Conservation (phyloP, 2,329 filamentous ascomycete genomes). For the Incumbomyces delicatus region DNA sequence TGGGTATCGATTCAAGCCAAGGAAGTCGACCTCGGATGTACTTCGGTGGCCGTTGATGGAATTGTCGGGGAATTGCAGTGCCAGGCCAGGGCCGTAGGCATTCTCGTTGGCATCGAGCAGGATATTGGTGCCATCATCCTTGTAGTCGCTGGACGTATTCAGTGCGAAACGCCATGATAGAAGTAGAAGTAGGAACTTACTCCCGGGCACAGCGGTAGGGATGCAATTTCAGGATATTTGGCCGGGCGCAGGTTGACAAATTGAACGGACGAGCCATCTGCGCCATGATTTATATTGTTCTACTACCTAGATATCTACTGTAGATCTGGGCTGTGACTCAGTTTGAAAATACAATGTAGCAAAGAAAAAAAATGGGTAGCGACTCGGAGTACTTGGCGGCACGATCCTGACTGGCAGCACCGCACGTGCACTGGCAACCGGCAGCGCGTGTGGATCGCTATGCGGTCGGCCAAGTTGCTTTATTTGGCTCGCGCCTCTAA, state of each 20-base stretch:
- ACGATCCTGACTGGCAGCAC: too few relatives aligned
- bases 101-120: conserved; percentile 98
- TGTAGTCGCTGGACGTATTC: conserved; percentile 68
- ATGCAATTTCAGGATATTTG: conserved; percentile 66
- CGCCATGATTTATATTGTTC: not conserved
- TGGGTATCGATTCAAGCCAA: conserved; percentile 84
- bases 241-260: conserved; percentile 61
- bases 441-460: too few relatives aligned
- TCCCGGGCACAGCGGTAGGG: conserved; percentile 76
- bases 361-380: too few relatives aligned
- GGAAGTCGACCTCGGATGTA: conserved; percentile 59
- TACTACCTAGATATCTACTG: too few relatives aligned
- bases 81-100: conserved; percentile 75
- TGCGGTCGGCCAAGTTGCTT: too few relatives aligned
- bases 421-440: too few relatives aligned
- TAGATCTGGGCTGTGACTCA: too few relatives aligned
- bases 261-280: conserved; percentile 49
- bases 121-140: conserved; percentile 92
- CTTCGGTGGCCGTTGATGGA: conserved; percentile 30
- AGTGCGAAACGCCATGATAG: conserved; percentile 18
- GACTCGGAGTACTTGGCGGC: too few relatives aligned
- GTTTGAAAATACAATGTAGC: too few relatives aligned
- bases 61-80: conserved; percentile 34
- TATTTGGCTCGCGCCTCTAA: too few relatives aligned
- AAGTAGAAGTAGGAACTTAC: conserved; percentile 38